Percentiles rank a stretch among this genome's conserved stretches.
phyloP scores from a whole-genome alignment of 139 green algal genomes.

The Astrephomene gubernaculifera region DNA sequence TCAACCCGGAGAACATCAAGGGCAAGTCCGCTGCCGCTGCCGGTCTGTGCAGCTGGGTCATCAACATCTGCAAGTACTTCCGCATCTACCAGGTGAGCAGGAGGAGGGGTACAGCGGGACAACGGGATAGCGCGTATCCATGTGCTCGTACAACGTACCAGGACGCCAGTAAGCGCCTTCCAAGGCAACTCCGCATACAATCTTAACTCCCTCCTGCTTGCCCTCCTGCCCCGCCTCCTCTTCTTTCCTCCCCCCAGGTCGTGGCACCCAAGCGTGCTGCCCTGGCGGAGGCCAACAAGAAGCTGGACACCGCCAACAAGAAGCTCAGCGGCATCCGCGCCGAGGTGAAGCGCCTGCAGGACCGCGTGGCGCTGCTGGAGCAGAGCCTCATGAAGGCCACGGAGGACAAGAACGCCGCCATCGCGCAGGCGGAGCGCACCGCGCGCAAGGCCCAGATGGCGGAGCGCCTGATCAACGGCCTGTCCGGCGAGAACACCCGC shows the following conservation, averaged over 20 bases:
- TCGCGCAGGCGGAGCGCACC: constrained; percentile 78
- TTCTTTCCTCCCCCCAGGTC: background rate
- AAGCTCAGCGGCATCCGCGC: constrained; percentile 88
- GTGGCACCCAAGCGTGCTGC: constrained; percentile 88
- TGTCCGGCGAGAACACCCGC: constrained; percentile 82
- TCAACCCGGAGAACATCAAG: constrained; percentile 87
- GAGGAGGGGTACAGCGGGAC: too few relatives aligned
- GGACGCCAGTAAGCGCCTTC: too few relatives aligned
- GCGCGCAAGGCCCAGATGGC: constrained; percentile 86
- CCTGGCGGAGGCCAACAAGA: constrained; percentile 87
- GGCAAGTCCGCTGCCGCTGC: constrained; percentile 90
- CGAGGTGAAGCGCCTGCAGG: constrained; percentile 88
- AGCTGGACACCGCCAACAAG: constrained; percentile 86
- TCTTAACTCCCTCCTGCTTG: too few relatives aligned
- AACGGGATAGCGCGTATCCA: too few relatives aligned
- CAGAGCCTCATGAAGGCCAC: constrained; percentile 79
- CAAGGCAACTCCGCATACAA: too few relatives aligned
- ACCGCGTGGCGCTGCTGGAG: constrained; percentile 83
- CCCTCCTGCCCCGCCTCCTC: too few relatives aligned
- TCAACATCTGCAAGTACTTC: constrained; percentile 94
- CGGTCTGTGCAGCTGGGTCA: constrained; percentile 89
- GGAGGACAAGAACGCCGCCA: constrained; percentile 87
- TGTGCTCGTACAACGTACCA: too few relatives aligned
- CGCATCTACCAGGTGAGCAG: constrained; percentile 86
- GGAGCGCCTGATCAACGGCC: constrained; percentile 88